Percentiles rank a stretch among this genome's conserved stretches.
Evolutionary conservation across 192 early-diverging fungal species (phyloP).

Genomic region (Phycomyces blakesleeanus): DNA sequence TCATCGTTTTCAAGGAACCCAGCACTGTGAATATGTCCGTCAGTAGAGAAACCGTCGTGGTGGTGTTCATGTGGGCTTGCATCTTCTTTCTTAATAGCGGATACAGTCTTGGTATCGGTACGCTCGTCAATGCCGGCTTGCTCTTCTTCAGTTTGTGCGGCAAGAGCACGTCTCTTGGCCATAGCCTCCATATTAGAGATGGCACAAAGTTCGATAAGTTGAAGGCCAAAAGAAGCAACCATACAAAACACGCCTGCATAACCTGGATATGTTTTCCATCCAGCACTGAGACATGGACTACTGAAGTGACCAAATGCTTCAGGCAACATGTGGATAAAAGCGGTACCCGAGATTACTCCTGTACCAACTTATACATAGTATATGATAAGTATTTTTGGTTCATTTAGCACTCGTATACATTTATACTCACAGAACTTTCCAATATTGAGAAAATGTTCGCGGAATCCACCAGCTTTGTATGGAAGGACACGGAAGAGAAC

Average conservation of each 20-base stretch:
- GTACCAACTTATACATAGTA: conserved; percentile 42
- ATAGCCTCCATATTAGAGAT: conserved; percentile 8
- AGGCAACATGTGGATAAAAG: conserved; percentile 71
- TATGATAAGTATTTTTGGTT: neutral
- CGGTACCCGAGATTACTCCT: conserved; percentile 66
- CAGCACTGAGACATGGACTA: conserved; percentile 28
- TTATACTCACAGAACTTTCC: conserved; percentile 31
- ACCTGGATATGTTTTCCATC: conserved; percentile 29
- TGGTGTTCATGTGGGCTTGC: neutral
- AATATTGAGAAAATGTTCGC: conserved; percentile 21
- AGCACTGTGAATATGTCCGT: conserved; percentile 21
- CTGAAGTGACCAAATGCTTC: conserved; percentile 33
- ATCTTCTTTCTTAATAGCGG: neutral
- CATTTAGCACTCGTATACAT: too few relatives aligned
- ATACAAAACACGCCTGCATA: conserved; percentile 35
- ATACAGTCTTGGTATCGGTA: conserved; percentile 1
- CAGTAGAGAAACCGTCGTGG: neutral
- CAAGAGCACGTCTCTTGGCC: neutral
- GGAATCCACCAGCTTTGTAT: conserved; percentile 19
- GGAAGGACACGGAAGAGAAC: conserved; percentile 13
- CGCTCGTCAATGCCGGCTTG: neutral
- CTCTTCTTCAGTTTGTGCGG: neutral
- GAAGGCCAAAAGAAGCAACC: conserved; percentile 28
- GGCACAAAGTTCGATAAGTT: conserved; percentile 21
- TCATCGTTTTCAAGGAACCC: conserved; percentile 34